A percentile compares a stretch with the other conserved stretches of the same genome.
These are phyloP conservation scores for Aphanomyces invadans DNA, from an alignment of 352 stramenopile genomes.

Conservation along the genomic window DNA sequence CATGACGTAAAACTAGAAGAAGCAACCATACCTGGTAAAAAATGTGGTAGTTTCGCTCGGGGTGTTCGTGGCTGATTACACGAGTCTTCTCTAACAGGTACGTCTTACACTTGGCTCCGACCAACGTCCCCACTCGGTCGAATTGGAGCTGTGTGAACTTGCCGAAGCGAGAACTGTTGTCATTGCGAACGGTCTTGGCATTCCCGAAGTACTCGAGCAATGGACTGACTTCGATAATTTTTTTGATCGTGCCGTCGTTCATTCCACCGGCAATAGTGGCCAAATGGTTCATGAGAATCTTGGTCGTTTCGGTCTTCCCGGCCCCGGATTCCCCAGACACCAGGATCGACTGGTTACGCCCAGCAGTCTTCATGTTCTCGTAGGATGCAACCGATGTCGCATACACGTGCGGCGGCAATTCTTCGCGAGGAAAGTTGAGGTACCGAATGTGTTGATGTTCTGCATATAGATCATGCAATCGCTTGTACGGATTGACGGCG, in stretches of 20 bases:
- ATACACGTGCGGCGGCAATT: constrained; percentile 74
- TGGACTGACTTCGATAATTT: constrained; percentile 97
- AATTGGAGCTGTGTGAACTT: constrained; percentile 97
- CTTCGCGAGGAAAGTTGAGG: constrained; percentile 53
- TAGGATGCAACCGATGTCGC: constrained; percentile 70
- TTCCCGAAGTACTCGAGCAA: constrained; percentile 98
- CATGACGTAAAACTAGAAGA: neutral
- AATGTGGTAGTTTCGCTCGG: constrained; percentile 96
- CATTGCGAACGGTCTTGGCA: constrained; percentile 95
- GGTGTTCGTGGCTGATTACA: constrained; percentile 88
- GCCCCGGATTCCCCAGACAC: constrained; percentile 83
- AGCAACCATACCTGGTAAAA: constrained; percentile 86
- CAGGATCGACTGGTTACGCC: constrained; percentile 78
- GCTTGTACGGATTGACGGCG: constrained; percentile 94
- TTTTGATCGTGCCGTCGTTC: constrained; percentile 92
- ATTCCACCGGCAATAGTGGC: constrained; percentile 64
- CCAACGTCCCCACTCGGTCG: constrained; percentile 63
- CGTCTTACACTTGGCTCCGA: constrained; percentile 91
- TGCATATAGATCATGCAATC: constrained; percentile 79
- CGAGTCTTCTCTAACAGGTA: constrained; percentile 97
- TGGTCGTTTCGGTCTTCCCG: constrained; percentile 93
- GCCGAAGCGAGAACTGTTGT: constrained; percentile 95
- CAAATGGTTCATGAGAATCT: constrained; percentile 87
- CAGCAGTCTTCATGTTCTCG: constrained; percentile 59
- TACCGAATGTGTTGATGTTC: constrained; percentile 65